Conservation (phyloP, 441 rosid genomes). For the Syzygium syzygioides region DNA sequence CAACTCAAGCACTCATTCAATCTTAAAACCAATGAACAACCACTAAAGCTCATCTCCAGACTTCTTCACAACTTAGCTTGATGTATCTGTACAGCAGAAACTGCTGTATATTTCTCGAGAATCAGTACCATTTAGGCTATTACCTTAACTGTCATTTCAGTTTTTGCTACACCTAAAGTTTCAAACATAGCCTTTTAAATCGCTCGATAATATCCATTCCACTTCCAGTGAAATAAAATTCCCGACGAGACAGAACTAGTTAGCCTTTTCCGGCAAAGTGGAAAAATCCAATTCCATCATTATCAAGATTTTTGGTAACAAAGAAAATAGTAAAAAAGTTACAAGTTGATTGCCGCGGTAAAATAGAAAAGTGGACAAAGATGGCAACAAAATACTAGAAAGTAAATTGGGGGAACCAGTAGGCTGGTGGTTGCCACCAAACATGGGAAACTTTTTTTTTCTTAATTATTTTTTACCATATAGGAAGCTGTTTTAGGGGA, state of each 20-base stretch:
- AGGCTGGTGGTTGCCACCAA: not conserved
- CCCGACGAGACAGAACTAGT: not conserved
- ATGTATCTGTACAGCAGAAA: not conserved
- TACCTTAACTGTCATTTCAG: not conserved
- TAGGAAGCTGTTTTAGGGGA: not conserved
- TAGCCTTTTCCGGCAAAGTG: not conserved
- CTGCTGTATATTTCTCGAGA: not conserved
- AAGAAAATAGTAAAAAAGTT: not conserved
- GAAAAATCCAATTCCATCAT: not conserved
- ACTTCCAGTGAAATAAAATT: not conserved
- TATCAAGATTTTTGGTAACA: not conserved
- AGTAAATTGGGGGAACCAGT: not conserved
- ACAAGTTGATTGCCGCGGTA: not conserved
- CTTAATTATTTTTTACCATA: not conserved
- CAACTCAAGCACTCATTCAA: not conserved
- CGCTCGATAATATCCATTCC: not conserved
- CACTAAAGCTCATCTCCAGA: not conserved
- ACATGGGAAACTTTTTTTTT: not conserved
- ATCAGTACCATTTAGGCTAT: not conserved
- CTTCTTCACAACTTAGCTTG: not conserved
- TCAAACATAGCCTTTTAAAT: not conserved
- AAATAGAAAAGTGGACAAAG: not conserved
- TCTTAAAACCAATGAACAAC: not conserved
- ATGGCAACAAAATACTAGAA: not conserved
- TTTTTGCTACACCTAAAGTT: not conserved